Evolutionary conservation across 805 yeast species (phyloP).

Genomic region (Pichia heedii): DNA sequence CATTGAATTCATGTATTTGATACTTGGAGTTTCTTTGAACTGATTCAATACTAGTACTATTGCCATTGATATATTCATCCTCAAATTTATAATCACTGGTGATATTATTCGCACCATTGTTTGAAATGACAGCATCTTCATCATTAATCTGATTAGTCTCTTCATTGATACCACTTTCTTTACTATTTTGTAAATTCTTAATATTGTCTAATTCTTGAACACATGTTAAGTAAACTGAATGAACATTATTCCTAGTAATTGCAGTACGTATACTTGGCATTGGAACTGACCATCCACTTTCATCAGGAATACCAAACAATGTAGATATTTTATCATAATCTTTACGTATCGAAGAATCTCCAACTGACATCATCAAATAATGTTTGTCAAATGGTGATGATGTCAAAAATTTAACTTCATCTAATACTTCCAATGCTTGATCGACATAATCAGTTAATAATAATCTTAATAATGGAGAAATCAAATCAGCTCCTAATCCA

Average conservation of each 20-base stretch:
- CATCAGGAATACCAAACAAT: conserved; percentile 89
- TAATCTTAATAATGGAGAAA: conserved; percentile 79
- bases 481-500: conserved; percentile 91
- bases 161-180: neutral
- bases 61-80: conserved; percentile 1
- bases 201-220: neutral
- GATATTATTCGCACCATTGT: too few relatives aligned
- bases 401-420: conserved; percentile 74
- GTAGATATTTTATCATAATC: conserved; percentile 84
- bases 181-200: neutral
- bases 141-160: neutral
- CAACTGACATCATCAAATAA: conserved; percentile 84
- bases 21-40: neutral
- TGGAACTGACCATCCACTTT: conserved; percentile 95
- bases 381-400: conserved; percentile 89
- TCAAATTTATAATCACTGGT: neutral
- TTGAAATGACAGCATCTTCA: too few relatives aligned
- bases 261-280: conserved; percentile 91
- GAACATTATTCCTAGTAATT: conserved; percentile 84
- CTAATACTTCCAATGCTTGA: conserved; percentile 82
- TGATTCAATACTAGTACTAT: conserved; percentile 43
- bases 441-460: conserved; percentile 79
- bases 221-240: conserved; percentile 89
- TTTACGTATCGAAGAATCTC: conserved; percentile 66
- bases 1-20: too few relatives aligned